Evolutionary conservation across 1,284 basidiomycete genomes (phyloP).

Genomic region (Mycena citricolor): DNA sequence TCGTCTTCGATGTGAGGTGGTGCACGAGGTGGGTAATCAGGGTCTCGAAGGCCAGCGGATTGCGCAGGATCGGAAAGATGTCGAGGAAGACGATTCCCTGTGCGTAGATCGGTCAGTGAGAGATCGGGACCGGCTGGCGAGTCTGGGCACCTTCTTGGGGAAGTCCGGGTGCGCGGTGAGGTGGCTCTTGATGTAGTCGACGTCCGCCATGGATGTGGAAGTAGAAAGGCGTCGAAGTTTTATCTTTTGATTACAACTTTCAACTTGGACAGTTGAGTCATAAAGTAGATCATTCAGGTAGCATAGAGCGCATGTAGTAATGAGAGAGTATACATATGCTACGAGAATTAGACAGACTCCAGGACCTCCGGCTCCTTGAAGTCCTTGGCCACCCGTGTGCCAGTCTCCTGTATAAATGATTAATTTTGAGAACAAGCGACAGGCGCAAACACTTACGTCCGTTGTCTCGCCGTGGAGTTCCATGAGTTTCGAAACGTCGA

Average conservation of each 20-base stretch:
- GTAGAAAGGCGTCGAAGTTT: not conserved
- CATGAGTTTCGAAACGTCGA: slow-evolving; percentile 92
- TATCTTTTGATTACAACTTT: not conserved
- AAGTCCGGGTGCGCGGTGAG: slow-evolving; percentile 78
- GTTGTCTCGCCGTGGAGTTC: slow-evolving; percentile 95
- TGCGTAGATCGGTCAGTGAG: slow-evolving; percentile 2
- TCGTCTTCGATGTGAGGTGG: slow-evolving; percentile 80
- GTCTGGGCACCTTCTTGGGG: slow-evolving; percentile 78
- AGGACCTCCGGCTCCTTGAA: slow-evolving; percentile 92
- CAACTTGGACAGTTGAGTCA: slow-evolving; percentile 22
- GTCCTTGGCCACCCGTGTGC: slow-evolving; percentile 84
- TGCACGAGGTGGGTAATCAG: slow-evolving; percentile 89
- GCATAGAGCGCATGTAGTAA: slow-evolving; percentile 24
- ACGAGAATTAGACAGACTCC: slow-evolving; percentile 70
- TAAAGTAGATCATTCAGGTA: slow-evolving; percentile 24
- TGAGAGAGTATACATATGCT: slow-evolving; percentile 25
- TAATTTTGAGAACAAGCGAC: slow-evolving; percentile 7
- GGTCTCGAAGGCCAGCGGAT: slow-evolving; percentile 85
- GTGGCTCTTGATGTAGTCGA: slow-evolving; percentile 68
- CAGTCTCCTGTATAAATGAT: slow-evolving; percentile 68
- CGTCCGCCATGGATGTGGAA: slow-evolving; percentile 64
- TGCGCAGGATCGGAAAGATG: slow-evolving; percentile 86
- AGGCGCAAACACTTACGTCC: slow-evolving; percentile 60
- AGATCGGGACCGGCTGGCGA: not conserved
- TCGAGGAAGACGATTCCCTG: slow-evolving; percentile 84